Conservation (phyloP, 169 alveolate genomes). For the Cryptosporidium sp. region DNA sequence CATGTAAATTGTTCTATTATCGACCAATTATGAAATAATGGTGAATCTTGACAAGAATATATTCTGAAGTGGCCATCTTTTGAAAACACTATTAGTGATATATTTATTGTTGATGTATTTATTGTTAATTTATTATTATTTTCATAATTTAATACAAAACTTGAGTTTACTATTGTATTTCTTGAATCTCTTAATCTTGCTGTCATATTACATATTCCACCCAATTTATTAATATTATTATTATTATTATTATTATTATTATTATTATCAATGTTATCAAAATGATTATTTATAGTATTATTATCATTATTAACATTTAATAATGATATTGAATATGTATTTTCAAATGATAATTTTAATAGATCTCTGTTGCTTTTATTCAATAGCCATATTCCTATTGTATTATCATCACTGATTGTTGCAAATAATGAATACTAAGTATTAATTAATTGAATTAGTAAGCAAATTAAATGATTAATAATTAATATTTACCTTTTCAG, state of each 20-base stretch:
- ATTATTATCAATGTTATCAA: background rate
- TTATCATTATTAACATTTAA: background rate
- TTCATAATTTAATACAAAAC: constrained; percentile 35
- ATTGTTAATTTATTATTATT: constrained; percentile 18
- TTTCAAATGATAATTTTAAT: background rate
- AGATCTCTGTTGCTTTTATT: constrained; percentile 18
- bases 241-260: background rate
- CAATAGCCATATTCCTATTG: constrained; percentile 72
- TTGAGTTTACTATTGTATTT: constrained; percentile 6
- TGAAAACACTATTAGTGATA: constrained; percentile 30
- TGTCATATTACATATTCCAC: constrained; percentile 33
- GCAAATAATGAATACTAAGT: constrained; percentile 52
- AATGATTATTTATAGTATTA: background rate
- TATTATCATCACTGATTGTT: constrained; percentile 65
- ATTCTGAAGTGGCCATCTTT: constrained; percentile 44
- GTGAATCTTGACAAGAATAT: constrained; percentile 63
- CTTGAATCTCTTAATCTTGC: constrained; percentile 70
- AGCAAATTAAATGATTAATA: background rate
- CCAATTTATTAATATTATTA: background rate
- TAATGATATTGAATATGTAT: background rate
- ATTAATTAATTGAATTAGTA: background rate
- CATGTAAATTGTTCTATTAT: constrained; percentile 57
- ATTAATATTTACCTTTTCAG: constrained; percentile 47
- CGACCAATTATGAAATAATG: constrained; percentile 55
- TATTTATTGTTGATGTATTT: constrained; percentile 1